These are phyloP conservation scores for Wallacemonas sp. DNA, from an alignment of 208 protist genomes.

Conservation along the genomic window DNA sequence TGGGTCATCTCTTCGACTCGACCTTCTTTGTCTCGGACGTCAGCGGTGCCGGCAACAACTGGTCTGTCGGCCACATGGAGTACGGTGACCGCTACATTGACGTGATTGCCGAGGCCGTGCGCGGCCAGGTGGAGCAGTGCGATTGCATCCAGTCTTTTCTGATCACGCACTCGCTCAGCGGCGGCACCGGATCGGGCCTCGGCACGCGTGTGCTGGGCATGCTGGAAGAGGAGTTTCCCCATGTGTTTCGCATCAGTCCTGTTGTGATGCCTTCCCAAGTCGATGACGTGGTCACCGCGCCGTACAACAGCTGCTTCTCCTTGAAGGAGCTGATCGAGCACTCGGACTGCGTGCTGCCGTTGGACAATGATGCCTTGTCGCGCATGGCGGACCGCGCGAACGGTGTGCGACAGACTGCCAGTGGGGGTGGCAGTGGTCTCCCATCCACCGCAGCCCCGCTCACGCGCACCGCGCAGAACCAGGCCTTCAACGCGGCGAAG, in stretches of 20 bases:
- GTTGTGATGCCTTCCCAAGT: constrained; percentile 91
- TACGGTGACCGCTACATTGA: constrained; percentile 92
- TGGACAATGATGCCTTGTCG: constrained; percentile 94
- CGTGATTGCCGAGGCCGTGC: constrained; percentile 82
- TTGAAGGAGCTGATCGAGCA: constrained; percentile 92
- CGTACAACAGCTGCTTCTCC: constrained; percentile 95
- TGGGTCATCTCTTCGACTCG: constrained; percentile 90
- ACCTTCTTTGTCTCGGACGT: constrained; percentile 90
- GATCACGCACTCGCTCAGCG: constrained; percentile 95
- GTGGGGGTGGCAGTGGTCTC: constrained; percentile 15
- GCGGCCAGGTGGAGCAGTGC: constrained; percentile 90
- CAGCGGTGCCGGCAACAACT: constrained; percentile 93
- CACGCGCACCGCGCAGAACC: constrained; percentile 25
- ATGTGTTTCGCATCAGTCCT: constrained; percentile 87
- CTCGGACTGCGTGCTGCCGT: constrained; percentile 93
- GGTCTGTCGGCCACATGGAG: constrained; percentile 92
- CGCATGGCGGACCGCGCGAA: constrained; percentile 80
- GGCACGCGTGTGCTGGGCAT: constrained; percentile 92
- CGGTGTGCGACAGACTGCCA: constrained; percentile 9
- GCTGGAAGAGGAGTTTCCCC: constrained; percentile 94
- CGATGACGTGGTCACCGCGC: constrained; percentile 96
- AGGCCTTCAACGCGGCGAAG: constrained; percentile 61
- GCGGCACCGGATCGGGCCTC: constrained; percentile 96
- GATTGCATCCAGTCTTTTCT: constrained; percentile 96
- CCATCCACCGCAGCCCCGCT: background rate